Percentiles rank a stretch among this genome's conserved stretches.
Conservation (phyloP, 2,329 filamentous ascomycete species). For the Penicillium sp. region DNA sequence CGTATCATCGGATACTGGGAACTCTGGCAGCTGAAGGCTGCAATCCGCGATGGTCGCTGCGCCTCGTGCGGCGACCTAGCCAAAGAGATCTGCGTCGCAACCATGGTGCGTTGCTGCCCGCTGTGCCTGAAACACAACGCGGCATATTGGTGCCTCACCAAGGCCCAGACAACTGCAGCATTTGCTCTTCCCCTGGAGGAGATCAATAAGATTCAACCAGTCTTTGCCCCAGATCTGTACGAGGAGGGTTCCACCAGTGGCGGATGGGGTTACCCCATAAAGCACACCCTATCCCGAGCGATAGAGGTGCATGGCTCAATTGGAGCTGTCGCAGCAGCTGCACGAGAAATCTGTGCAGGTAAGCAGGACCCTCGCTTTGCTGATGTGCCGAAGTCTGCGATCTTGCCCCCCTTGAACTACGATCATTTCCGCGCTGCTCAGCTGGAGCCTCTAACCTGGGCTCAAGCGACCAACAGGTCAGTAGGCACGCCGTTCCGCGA, state of each 20-base stretch:
- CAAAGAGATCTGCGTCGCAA: not conserved
- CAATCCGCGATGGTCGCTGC: not conserved
- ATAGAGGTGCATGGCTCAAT: not conserved
- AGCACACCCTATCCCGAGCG: not conserved
- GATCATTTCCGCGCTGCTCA: not conserved
- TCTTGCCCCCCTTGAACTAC: not conserved
- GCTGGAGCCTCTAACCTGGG: not conserved
- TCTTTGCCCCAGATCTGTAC: too few species aligned
- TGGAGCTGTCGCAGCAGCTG: not conserved
- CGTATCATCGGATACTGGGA: not conserved
- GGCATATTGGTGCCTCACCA: not conserved
- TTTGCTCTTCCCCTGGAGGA: not conserved
- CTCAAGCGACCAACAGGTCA: too few species aligned
- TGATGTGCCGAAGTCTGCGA: rapidly evolving
- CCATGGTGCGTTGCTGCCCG: not conserved
- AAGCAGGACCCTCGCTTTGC: too few species aligned
- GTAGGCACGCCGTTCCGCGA: too few species aligned
- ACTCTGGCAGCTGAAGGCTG: not conserved
- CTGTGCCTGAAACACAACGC: not conserved
- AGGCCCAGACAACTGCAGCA: not conserved
- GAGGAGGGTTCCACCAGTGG: too few species aligned
- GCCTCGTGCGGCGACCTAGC: not conserved
- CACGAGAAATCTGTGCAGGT: not conserved
- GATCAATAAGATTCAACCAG: not conserved
- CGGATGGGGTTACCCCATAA: not conserved